A percentile compares a stretch with the other conserved stretches of the same genome.
Conservation (phyloP, 768 basidiomycete genomes). For the Hemileccinum rubropunctum region DNA sequence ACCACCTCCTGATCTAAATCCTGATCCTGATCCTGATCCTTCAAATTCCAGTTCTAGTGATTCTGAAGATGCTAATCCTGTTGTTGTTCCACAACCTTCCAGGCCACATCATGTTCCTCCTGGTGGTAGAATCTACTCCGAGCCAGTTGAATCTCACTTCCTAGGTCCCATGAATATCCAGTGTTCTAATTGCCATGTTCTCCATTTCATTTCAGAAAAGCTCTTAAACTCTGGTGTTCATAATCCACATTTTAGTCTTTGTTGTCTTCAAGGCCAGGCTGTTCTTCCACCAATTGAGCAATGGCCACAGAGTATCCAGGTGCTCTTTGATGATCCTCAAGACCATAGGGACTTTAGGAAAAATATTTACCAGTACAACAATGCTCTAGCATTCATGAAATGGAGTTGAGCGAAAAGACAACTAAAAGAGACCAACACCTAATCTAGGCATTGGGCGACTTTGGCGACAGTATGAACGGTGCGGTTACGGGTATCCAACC, state of each 20-base stretch:
- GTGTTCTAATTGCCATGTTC: slow-evolving; percentile 16
- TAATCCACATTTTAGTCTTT: slow-evolving; percentile 22
- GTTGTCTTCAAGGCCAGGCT: slow-evolving; percentile 30
- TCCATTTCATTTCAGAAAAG: slow-evolving; percentile 17
- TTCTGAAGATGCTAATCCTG: too few species aligned
- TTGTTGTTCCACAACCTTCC: too few species aligned
- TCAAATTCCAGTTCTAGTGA: too few species aligned
- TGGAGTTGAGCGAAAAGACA: too few species aligned
- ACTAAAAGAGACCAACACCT: too few species aligned
- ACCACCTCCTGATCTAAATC: neutral
- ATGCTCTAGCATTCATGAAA: slow-evolving; percentile 25
- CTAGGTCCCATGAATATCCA: slow-evolving; percentile 6
- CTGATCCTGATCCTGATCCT: neutral
- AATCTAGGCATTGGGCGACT: too few species aligned
- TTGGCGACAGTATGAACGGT: too few species aligned
- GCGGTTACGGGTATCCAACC: too few species aligned
- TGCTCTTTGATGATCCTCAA: slow-evolving; percentile 15
- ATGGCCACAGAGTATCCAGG: slow-evolving; percentile 14
- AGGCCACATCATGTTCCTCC: slow-evolving; percentile 2
- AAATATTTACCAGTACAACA: slow-evolving; percentile 42
- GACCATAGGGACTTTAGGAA: slow-evolving; percentile 21
- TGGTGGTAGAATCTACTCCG: slow-evolving; percentile 7
- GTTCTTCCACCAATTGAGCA: slow-evolving; percentile 15
- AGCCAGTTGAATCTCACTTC: slow-evolving; percentile 7
- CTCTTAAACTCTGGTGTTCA: neutral